Base-by-base conservation (phyloP, 148 eudicot species). In the Spergularia bocconei region DNA sequence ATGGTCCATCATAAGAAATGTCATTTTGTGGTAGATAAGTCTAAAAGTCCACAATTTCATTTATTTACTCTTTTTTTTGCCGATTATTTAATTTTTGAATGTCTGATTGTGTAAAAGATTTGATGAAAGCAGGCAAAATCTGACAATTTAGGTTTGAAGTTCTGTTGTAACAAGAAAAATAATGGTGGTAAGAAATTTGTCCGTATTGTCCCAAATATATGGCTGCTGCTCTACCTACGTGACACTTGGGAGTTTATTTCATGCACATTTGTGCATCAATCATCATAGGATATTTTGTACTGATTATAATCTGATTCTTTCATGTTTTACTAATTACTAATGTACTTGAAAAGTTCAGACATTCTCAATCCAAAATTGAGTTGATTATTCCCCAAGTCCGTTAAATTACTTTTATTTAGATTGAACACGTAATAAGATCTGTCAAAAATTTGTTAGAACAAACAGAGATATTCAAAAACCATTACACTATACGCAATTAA, bases 81-180 rank as follows among this genome's bases (percentile, higher is more conserved):
- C 1, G 6, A 9, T 44, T 6, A 44, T 29, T 29, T 0, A 16
- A 0, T 53, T 53, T 0, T 53, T 56, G 9, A 36, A 44, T 44
- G 62, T 25, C 52, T 63, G 78, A 66, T 66, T 61, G 71, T 55
- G 78, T 29, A 29, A 75, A 44, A 53, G 39, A 41, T 55, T 8
- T 6, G 47, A 44, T 6, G 7, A 15, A 25, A 53, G 8, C 20
- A 64, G 62, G 77, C 62, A 54, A 69, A 44, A 44, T 9, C 48
- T 44, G 48, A 44, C 48, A 44, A 3, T 44, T 44, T 6, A 21
- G 13, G 16, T 11, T 23, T 19, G 19, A 17, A 23, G 39, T 62
- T 62, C 7, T 3, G 29, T 62, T 62, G 39, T 33, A 25, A 62
- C 1, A 53, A 3, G n/a, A 4, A 12, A 48, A 47, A 33, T 50